Evolutionary conservation across 768 basidiomycete genomes (phyloP).

Genomic region (Steccherinum ochraceum): DNA sequence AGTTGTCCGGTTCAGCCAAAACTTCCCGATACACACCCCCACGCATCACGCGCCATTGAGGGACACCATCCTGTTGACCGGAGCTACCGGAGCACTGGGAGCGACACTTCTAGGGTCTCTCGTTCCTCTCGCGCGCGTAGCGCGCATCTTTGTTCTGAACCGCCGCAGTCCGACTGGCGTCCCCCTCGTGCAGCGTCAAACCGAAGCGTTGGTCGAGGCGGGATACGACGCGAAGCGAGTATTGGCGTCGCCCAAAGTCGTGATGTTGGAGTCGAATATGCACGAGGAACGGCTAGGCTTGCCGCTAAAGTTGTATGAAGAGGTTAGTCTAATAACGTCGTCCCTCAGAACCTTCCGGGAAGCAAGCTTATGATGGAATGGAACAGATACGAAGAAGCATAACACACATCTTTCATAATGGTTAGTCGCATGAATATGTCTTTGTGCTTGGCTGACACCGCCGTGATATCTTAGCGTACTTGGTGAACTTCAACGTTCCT

Average conservation of each 20-base stretch:
- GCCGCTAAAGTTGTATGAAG: slow-evolving; percentile 12
- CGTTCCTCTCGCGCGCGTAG: slow-evolving; percentile 5
- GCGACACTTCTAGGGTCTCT: slow-evolving; percentile 9
- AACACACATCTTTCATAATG: slow-evolving; percentile 23
- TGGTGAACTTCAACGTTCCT: slow-evolving; percentile 28
- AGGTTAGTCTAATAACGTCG: slow-evolving; percentile 18
- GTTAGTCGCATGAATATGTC: slow-evolving; percentile 11
- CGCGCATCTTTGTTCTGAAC: slow-evolving; percentile 13
- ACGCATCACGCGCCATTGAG: neutral
- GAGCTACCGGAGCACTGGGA: slow-evolving; percentile 19
- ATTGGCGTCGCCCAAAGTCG: slow-evolving; percentile 3
- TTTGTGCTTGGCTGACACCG: slow-evolving; percentile 1
- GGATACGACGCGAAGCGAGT: slow-evolving; percentile 9
- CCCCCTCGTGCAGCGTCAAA: neutral
- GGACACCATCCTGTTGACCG: slow-evolving; percentile 18
- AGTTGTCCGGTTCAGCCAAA: slow-evolving; percentile 3
- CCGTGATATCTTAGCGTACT: slow-evolving; percentile 25
- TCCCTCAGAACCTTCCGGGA: no score
- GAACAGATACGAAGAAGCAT: neutral
- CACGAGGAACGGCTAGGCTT: slow-evolving; percentile 18
- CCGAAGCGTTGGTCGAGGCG: neutral
- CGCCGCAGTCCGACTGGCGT: neutral
- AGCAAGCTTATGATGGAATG: neutral
- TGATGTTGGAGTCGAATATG: slow-evolving; percentile 2
- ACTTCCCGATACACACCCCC: slow-evolving; percentile 2